These are phyloP conservation scores for Triticum turgidum DNA, from an alignment of 176 grass and related monocot species.

Conservation along the genomic window DNA sequence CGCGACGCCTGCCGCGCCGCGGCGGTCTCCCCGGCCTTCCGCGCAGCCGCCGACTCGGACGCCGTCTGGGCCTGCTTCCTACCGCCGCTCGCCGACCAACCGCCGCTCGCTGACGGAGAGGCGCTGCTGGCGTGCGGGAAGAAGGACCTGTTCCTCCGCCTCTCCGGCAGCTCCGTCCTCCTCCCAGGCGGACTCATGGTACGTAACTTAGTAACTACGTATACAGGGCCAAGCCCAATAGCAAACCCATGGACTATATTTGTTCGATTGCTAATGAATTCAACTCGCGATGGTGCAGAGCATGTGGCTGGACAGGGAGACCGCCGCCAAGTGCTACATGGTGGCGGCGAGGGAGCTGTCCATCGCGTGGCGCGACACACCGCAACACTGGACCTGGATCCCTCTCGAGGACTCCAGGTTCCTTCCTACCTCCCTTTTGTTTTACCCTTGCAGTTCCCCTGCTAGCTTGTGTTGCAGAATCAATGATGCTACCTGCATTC, in stretches of 20 bases:
- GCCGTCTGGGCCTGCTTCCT: constrained; percentile 59
- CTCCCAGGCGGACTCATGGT: constrained; percentile 44
- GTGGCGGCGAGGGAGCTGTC: constrained; percentile 47
- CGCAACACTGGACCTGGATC: constrained; percentile 31
- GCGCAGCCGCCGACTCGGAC: constrained; percentile 50
- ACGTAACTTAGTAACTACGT: not conserved
- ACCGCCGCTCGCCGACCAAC: constrained; percentile 29
- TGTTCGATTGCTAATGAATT: not conserved
- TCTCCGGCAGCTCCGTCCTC: constrained; percentile 42
- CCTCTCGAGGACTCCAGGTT: constrained; percentile 51
- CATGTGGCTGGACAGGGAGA: constrained; percentile 51
- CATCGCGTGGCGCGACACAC: constrained; percentile 24
- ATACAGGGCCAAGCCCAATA: no score
- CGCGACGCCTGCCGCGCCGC: constrained; percentile 39
- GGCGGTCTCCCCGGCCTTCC: constrained; percentile 53
- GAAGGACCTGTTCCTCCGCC: constrained; percentile 50
- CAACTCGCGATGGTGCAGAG: constrained; percentile 8
- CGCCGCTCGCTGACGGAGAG: constrained; percentile 34
- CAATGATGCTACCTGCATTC: no score
- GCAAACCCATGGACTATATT: not conserved
- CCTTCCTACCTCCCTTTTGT: not conserved
- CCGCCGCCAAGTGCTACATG: constrained; percentile 53
- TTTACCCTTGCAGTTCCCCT: not conserved
- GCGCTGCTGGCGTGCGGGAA: not conserved
- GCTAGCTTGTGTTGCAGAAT: no score